These are phyloP conservation scores for Globisporangium solare DNA, from an alignment of 352 stramenopile genomes.

Conservation along the genomic window DNA sequence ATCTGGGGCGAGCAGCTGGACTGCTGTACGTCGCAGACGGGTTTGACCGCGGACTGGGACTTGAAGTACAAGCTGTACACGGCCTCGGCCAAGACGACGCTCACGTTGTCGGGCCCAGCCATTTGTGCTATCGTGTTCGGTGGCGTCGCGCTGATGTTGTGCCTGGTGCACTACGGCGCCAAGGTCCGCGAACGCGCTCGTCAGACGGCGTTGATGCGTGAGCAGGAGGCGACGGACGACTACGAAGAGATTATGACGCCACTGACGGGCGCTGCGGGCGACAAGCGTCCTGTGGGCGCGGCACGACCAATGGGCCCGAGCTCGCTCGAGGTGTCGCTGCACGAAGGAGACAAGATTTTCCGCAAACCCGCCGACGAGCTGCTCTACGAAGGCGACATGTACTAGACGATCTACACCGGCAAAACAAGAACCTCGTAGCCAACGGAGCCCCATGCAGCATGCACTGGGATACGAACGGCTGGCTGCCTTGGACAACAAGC, in stretches of 20 bases:
- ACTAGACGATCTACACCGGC: constrained; percentile 72
- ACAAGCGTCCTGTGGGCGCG: constrained; percentile 51
- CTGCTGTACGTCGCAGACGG: constrained; percentile 61
- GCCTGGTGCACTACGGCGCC: constrained; percentile 74
- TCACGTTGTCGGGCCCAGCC: constrained; percentile 58
- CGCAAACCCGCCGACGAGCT: constrained; percentile 77
- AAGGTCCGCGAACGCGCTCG: constrained; percentile 77
- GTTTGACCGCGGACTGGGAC: constrained; percentile 66
- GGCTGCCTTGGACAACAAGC: too few relatives aligned
- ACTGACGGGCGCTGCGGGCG: constrained; percentile 54
- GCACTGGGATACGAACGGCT: constrained; percentile 28
- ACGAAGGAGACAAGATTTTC: constrained; percentile 88
- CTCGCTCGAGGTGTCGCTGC: constrained; percentile 75
- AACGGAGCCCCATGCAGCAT: constrained; percentile 89
- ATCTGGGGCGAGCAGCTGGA: constrained; percentile 81
- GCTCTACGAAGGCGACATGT: constrained; percentile 89
- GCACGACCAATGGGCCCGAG: constrained; percentile 60
- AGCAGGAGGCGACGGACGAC: constrained; percentile 85
- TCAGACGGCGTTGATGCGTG: constrained; percentile 82
- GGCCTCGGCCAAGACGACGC: constrained; percentile 34
- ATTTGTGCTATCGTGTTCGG: constrained; percentile 82
- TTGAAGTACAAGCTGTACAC: constrained; percentile 68
- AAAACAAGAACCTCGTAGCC: constrained; percentile 90
- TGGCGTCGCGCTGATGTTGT: constrained; percentile 77
- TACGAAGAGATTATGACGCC: constrained; percentile 90